phyloP scores from a whole-genome alignment of 306 rosid species.

The Cucumis sativus region Cucumber_9930_V3 NC_026660.2:23919001-23919500 shows the following conservation, averaged over 20 bases:
- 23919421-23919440: conserved; percentile 67
- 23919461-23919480: conserved; percentile 94
- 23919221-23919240: conserved; percentile 79
- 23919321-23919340: conserved; percentile 69
- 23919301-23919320: conserved; percentile 75
- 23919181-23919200: conserved; percentile 27
- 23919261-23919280: conserved; percentile 28
- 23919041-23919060: neutral
- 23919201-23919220: conserved; percentile 73
- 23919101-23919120: neutral
- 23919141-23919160: neutral
- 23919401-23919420: conserved; percentile 32
- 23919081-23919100: neutral
- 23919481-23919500: conserved; percentile 77
- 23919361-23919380: neutral
- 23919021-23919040: neutral
- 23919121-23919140: neutral
- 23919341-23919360: conserved; percentile 7
- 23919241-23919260: conserved; percentile 75
- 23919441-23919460: conserved; percentile 76
- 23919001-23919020: neutral
- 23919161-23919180: neutral
- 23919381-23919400: neutral
- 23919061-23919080: neutral
- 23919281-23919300: conserved; percentile 74